Evolutionary conservation across 306 rosid species (phyloP), one percentile per base, ranked within the genome.

Genomic region (Lathyrus aphaca): DNA sequence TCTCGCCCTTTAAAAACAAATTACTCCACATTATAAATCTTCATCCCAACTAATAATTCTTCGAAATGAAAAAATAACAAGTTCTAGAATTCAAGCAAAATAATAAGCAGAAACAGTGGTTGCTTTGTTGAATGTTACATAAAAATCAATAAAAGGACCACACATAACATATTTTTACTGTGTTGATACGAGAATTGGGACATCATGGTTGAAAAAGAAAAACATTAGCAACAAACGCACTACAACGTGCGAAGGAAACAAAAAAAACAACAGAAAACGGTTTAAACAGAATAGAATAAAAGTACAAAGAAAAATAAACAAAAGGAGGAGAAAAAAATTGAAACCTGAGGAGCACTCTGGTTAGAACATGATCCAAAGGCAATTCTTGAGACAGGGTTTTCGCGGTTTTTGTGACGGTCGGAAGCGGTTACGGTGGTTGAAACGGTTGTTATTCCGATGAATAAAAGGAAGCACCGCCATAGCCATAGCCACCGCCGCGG

Each of bases 341-440:
- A 57, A 69, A 87, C 95, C 91, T 90, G 95, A 58, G 87, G 86
- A 60, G 86, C 87, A 45, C 81, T 79, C 48, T 86, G 95, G 72
- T 86, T 85, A 37, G 90, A 81, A 53, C 97, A 90, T 79, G 97
- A 90, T 83, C 97, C 97, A 63, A 90, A 90, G 25, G 89, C 97
- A 74, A 90, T 86, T 66, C 92, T 83, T 48, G 90, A 79, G 1
- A 90, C 87, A 21, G 74, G 70, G 30, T 15, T 62, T 43, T 74
- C 53, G 48, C 71, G 84, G 25, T 77, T 80, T 14, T 13, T 54
- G 74, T 38, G 49, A 58, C 43, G 59, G 60, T 74, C 77, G 38
- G 79, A 80, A 75, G 75, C 83, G 64, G 57, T 49, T 51, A 66
- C 17, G 48, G 64, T 60, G 21, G 66, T 49, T 4, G 80, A 53